Evolutionary conservation across 345 rosid species (phyloP).

Genomic region (Pelargonium nanum): DNA sequence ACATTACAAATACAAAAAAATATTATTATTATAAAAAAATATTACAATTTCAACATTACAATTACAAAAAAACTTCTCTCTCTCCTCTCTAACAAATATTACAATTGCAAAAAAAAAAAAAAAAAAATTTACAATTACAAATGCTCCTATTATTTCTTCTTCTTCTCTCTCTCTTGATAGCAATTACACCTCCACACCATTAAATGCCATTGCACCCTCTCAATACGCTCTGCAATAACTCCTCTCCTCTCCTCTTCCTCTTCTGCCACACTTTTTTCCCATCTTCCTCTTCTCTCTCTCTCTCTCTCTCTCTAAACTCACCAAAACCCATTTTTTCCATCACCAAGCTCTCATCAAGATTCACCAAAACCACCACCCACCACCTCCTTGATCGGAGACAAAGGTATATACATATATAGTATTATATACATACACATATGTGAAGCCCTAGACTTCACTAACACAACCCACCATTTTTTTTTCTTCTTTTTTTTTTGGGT

Average conservation of each 20-base stretch:
- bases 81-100: slow-evolving; percentile 7
- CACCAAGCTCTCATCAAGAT: neutral
- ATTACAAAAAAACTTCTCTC: slow-evolving; percentile 9
- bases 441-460: neutral
- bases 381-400: neutral
- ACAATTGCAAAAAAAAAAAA: slow-evolving; percentile 7
- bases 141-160: neutral
- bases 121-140: too few species aligned
- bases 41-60: neutral
- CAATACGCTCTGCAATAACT: slow-evolving; percentile 63
- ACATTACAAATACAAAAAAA: too few species aligned
- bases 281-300: slow-evolving; percentile 1
- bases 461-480: neutral
- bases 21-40: too few species aligned
- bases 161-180: slow-evolving; percentile 8
- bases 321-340: slow-evolving; percentile 8
- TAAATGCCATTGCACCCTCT: slow-evolving; percentile 75
- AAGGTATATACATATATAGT: neutral
- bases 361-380: too few species aligned
- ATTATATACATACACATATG: too few species aligned
- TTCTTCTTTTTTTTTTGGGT: neutral
- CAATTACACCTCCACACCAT: slow-evolving; percentile 41
- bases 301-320: slow-evolving; percentile 3
- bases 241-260: slow-evolving; percentile 30
- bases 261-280: neutral